Evolutionary conservation across 2,329 filamentous ascomycete species (phyloP), one percentile per base, ranked within the genome.

Genomic region (Aspergillus phoenicis): DNA sequence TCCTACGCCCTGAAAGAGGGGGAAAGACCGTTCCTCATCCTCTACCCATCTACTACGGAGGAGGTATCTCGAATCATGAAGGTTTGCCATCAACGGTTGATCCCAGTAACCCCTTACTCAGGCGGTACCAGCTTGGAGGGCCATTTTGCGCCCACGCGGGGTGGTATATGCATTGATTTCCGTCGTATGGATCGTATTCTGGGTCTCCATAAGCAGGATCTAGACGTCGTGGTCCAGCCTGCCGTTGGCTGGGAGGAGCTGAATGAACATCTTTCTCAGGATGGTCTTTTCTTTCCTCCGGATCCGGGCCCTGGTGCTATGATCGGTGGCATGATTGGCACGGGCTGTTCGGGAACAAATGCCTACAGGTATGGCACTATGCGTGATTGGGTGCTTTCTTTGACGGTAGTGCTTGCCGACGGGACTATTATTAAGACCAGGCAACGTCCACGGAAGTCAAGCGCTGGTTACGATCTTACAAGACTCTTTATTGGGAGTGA

Each of bases 341-440:
- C 81, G 8, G 80, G 80, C 49, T 83, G 81, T 64, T 82, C 80
- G 4, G 93, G 93, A 61, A 97, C 93, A 13, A 97, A 97, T 74
- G 89, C 93, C 15, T 96, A 96, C 80, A 85, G 93, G 60, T 97
- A 96, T 75, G 93, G 93, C 64, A 97, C 93, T 2, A 97, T 97
- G 92, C 88, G 91, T 64, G 93, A 97, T 73, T 97, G 93, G 93
- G 93, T 97, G 11, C 80, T 96, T 22, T 90, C 86, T 57, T 78
- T 97, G 66, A 97, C 93, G 0, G 91, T 96, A 4, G 93, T 97
- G 10, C 83, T 97, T 69, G 93, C 93, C 17, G 93, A 97, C 75
- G 93, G 93, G 53, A 96, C 93, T 1, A 78, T 97, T 55, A 89
- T 97, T 78, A 94, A 93, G 82, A 97, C 93, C 10, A 85, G 91